These are phyloP conservation scores for Pythium biforme DNA, from an alignment of 352 stramenopile genomes.

Conservation along the genomic window DNA sequence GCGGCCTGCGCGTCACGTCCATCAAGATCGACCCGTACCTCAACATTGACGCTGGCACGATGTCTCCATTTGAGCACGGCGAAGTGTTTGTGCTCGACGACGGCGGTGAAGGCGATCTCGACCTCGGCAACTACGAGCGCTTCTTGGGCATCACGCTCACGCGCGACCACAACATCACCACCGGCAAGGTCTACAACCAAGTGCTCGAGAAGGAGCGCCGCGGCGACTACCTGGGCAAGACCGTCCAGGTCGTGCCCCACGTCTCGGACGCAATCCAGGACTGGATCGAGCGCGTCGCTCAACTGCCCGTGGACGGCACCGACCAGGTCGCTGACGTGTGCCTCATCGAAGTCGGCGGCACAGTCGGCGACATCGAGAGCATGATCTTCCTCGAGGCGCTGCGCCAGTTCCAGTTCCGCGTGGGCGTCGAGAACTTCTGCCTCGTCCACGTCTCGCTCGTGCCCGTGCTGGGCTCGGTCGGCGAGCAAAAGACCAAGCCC, in stretches of 20 bases:
- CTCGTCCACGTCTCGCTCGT: constrained; percentile 99
- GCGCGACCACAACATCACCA: constrained; percentile 99
- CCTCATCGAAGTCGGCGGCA: constrained; percentile 99
- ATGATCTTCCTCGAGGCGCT: constrained; percentile 99
- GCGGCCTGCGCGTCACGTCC: constrained; percentile 93
- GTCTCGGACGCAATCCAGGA: constrained; percentile 93
- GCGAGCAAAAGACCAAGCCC: constrained; percentile 99
- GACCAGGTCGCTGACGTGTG: constrained; percentile 93
- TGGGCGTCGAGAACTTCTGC: constrained; percentile 98
- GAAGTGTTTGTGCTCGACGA: constrained; percentile 98
- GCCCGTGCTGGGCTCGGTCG: constrained; percentile 96
- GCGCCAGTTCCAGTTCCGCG: constrained; percentile 98
- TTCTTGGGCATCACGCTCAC: constrained; percentile 96
- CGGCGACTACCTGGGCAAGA: constrained; percentile 99
- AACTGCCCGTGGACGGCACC: constrained; percentile 91
- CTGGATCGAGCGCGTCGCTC: constrained; percentile 98
- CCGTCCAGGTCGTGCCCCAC: constrained; percentile 98
- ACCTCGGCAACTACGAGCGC: constrained; percentile 99
- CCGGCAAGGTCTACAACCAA: constrained; percentile 97
- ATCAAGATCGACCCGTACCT: constrained; percentile 99
- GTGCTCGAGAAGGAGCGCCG: constrained; percentile 96
- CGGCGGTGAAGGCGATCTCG: constrained; percentile 96
- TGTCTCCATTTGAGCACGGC: constrained; percentile 96
- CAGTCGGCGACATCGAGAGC: constrained; percentile 99
- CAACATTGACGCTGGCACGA: constrained; percentile 98